Conservation (phyloP, 306 rosid genomes). For the Medicago lupulina region DNA sequence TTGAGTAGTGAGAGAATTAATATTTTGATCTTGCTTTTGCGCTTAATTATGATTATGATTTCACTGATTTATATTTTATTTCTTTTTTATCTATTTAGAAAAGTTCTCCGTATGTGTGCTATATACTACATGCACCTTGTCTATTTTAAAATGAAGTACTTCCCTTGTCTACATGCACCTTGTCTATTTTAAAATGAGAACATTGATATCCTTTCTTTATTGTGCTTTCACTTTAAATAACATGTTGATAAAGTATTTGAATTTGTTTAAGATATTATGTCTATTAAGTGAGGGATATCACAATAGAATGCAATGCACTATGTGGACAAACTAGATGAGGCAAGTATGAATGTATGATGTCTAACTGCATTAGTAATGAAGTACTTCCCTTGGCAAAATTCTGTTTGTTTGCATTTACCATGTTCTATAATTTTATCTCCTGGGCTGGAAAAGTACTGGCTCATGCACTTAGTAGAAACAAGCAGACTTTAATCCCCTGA, state of each 20-base stretch:
- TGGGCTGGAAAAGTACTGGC: no score
- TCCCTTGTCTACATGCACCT: not conserved
- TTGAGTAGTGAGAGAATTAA: constrained; percentile 9
- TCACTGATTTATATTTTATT: not conserved
- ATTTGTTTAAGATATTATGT: not conserved
- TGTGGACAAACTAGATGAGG: not conserved
- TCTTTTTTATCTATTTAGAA: constrained; percentile 15
- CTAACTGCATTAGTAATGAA: not conserved
- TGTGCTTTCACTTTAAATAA: not conserved
- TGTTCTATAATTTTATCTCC: no score
- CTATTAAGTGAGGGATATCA: not conserved
- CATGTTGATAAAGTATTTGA: not conserved
- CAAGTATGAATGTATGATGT: not conserved
- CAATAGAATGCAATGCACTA: not conserved
- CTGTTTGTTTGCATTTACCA: no score
- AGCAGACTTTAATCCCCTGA: constrained; percentile 25
- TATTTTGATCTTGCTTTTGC: constrained; percentile 17
- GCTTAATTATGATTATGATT: not conserved
- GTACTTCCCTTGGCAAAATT: no score
- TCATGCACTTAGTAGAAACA: no score
- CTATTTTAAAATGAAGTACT: not conserved
- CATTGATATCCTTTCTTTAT: constrained; percentile 12
- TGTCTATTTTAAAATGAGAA: not conserved
- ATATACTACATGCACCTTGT: not conserved
- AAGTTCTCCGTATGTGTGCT: not conserved